Evolutionary conservation across 192 early-diverging fungal genomes (phyloP), one percentile per base, ranked within the genome.

Genomic region (Mortierella alpina): DNA sequence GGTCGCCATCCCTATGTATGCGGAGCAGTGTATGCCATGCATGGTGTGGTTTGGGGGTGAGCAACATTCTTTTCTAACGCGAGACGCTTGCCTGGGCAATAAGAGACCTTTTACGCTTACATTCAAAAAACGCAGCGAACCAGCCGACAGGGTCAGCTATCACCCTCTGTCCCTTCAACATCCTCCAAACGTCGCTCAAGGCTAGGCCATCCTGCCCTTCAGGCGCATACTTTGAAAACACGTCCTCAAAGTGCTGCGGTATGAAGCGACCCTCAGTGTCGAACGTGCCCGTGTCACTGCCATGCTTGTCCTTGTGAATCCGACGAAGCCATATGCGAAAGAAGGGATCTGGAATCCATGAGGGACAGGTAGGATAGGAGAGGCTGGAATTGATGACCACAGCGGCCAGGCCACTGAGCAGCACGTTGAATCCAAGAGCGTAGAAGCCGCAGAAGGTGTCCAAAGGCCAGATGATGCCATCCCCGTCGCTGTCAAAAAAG

Each of bases 191-290:
- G 39, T 85, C 84, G 2, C 7, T 22, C 11, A 73, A 57, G 40
- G 47, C 74, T 17, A 83, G 53, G 23, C 68, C 84, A 52, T 66
- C 81, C 61, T 86, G 80, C 10, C 70, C 67, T 11, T 57, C 58
- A 0, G 56, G 59, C 71, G 82, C 83, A 63, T 82, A 86, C 51
- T 84, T 84, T 17, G 75, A 40, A 47, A 78, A 87, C 22, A 89
- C 68, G n/a, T 86, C 84, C 70, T 90, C 88, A 58, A 90, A 90
- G 44, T 75, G 71, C 73, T 88, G 73, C 2, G 88, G 85, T 48
- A 88, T 74, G 58, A 82, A 89, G 31, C 86, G 86, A 40, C 86
- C 85, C 68, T 81, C 80, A 0, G 69, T 72, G 67, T 88, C 88
- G 59, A 84, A 86, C 12, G 68, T 71, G 45, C 82, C 86, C 6